A percentile compares a stretch with the other conserved stretches of the same genome.
These are phyloP conservation scores for Fusarium keratoplasticum DNA, from an alignment of 2,329 filamentous ascomycete genomes.

Conservation along the genomic window DNA sequence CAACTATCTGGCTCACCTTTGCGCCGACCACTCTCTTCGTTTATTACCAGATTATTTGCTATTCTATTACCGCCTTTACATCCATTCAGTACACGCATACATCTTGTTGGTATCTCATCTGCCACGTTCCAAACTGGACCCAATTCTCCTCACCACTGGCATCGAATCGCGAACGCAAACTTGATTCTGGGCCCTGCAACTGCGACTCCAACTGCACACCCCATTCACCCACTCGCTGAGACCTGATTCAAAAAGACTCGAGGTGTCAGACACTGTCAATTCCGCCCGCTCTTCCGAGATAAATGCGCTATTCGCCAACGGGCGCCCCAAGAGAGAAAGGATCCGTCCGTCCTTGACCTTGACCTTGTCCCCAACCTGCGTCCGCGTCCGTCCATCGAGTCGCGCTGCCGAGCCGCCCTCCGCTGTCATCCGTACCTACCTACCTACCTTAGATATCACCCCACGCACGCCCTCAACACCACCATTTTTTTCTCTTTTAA, in stretches of 20 bases:
- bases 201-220: not conserved
- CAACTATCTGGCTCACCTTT: constrained; percentile 32
- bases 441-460: constrained; percentile 20
- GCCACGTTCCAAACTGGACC: constrained; percentile 21
- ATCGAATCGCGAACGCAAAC: constrained; percentile 1
- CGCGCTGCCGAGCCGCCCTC: constrained; percentile 20
- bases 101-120: not conserved
- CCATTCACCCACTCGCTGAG: constrained; percentile 8
- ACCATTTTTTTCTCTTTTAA: not conserved
- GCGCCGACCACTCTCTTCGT: constrained; percentile 21
- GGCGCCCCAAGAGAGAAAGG: not conserved
- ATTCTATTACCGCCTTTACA: not conserved
- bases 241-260: constrained; percentile 23
- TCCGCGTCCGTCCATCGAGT: not conserved
- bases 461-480: constrained; percentile 22
- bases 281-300: constrained; percentile 6
- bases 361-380: not conserved
- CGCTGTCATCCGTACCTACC: constrained; percentile 21
- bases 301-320: not conserved
- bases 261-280: constrained; percentile 30
- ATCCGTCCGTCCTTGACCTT: not conserved
- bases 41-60: not conserved
- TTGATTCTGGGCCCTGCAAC: not conserved
- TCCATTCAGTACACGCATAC: not conserved
- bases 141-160: constrained; percentile 25